Evolutionary conservation across 257 asterid genomes (phyloP).

Genomic region (Nicotiana noctiflora): DNA sequence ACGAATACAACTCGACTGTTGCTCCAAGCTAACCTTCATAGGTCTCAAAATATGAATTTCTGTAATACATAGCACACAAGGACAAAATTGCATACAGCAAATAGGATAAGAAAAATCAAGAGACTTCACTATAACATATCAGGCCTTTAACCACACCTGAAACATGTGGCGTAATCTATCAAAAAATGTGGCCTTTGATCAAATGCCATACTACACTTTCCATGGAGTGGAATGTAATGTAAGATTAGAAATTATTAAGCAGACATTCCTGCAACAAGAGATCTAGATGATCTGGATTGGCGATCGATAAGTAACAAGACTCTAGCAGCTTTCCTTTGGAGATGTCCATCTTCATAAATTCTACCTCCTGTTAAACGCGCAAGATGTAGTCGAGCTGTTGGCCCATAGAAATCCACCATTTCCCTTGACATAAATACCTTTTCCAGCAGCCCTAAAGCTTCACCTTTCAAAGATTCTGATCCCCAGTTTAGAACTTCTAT

Average conservation of each 20-base stretch:
- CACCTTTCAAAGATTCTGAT: constrained; percentile 43
- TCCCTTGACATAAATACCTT: constrained; percentile 45
- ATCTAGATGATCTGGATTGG: constrained; percentile 42
- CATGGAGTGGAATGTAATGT: not conserved
- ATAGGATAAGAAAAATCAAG: not conserved
- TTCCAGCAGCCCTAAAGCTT: constrained; percentile 46
- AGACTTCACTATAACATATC: not conserved
- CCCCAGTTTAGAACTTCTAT: constrained; percentile 57
- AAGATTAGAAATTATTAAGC: not conserved
- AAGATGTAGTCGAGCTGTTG: constrained; percentile 30
- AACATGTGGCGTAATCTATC: not conserved
- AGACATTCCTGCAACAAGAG: constrained; percentile 25
- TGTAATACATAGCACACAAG: not conserved
- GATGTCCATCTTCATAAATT: constrained; percentile 40
- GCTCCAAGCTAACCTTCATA: not conserved
- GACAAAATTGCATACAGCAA: not conserved
- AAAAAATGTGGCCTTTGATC: not conserved
- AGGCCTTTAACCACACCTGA: not conserved
- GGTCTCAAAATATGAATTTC: not conserved
- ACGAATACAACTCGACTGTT: no score
- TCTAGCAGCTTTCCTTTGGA: constrained; percentile 53
- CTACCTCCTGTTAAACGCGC: constrained; percentile 44
- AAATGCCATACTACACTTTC: not conserved
- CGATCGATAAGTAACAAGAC: constrained; percentile 47
- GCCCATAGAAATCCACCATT: constrained; percentile 44